Evolutionary conservation across 495 filamentous ascomycete genomes (phyloP).

Genomic region (Jackrogersella multiformis): DNA sequence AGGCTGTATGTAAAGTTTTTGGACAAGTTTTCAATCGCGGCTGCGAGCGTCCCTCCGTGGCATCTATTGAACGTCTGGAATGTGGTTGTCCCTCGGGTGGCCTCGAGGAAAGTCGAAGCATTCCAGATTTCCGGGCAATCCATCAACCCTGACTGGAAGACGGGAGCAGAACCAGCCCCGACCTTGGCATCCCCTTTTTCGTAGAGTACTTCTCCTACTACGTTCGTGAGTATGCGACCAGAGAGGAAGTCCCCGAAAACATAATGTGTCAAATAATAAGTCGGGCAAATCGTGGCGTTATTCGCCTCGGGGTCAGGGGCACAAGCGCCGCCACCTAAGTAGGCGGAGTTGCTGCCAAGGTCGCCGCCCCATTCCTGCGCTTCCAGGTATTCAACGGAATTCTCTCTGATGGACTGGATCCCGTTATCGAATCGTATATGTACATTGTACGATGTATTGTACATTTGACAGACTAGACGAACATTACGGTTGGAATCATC

Average conservation of each 20-base stretch:
- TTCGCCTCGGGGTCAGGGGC: slow-evolving; percentile 17
- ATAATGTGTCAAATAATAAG: slow-evolving; percentile 17
- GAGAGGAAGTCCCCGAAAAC: slow-evolving; percentile 8
- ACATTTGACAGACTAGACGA: not conserved
- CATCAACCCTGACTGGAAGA: not conserved
- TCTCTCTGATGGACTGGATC: not conserved
- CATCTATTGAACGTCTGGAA: slow-evolving; percentile 6
- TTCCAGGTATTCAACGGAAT: not conserved
- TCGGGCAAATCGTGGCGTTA: slow-evolving; percentile 25
- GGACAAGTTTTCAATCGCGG: slow-evolving; percentile 26
- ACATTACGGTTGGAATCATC: not conserved
- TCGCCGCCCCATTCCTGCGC: not conserved
- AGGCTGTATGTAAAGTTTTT: slow-evolving; percentile 34
- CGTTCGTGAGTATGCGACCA: slow-evolving; percentile 10
- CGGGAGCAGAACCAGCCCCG: not conserved
- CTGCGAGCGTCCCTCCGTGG: slow-evolving; percentile 20
- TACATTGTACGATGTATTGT: not conserved
- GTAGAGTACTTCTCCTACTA: not conserved
- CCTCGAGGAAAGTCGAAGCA: slow-evolving; percentile 4
- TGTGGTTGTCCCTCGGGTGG: not conserved
- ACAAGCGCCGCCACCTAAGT: slow-evolving; percentile 1
- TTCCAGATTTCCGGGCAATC: slow-evolving; percentile 19
- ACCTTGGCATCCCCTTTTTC: not conserved
- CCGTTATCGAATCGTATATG: not conserved
- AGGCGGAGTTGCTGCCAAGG: not conserved